Percentiles rank a stretch among this genome's conserved stretches.
These are phyloP conservation scores for Corrigiola litoralis DNA, from an alignment of 179 eudicot genomes.

Conservation along the genomic window DNA sequence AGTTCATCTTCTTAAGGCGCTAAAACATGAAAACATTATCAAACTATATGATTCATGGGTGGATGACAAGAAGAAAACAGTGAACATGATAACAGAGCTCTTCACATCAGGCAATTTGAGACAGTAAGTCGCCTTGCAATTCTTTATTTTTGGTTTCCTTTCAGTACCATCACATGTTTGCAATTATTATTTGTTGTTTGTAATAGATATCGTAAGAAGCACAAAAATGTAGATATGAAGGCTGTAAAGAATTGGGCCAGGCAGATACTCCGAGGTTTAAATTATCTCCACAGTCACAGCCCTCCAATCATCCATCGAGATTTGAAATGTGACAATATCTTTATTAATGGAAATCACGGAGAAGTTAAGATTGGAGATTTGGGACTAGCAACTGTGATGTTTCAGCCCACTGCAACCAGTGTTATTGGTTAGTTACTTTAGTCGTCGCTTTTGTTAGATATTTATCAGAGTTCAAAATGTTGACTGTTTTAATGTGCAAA, in stretches of 20 bases:
- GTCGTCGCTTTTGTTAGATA: background rate
- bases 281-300: constrained; percentile 69
- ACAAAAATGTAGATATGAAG: constrained; percentile 76
- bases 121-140: constrained; percentile 42
- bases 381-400: constrained; percentile 81
- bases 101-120: constrained; percentile 81
- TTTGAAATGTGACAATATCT: constrained; percentile 86
- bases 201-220: constrained; percentile 65
- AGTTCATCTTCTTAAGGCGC: constrained; percentile 60
- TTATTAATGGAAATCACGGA: constrained; percentile 80
- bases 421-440: constrained; percentile 52
- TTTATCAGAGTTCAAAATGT: background rate
- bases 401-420: constrained; percentile 69
- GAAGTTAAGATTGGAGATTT: constrained; percentile 88
- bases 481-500: background rate
- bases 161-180: background rate
- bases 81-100: constrained; percentile 86
- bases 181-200: constrained; percentile 14
- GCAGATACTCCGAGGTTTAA: constrained; percentile 73
- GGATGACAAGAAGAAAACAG: constrained; percentile 72
- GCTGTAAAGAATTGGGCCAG: constrained; percentile 91
- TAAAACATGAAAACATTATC: constrained; percentile 70
- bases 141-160: background rate
- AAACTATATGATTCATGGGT: constrained; percentile 73
- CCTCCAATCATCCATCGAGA: constrained; percentile 81